phyloP scores from a whole-genome alignment of 2,329 filamentous ascomycete species.

The Didymella glomerata region DNA sequence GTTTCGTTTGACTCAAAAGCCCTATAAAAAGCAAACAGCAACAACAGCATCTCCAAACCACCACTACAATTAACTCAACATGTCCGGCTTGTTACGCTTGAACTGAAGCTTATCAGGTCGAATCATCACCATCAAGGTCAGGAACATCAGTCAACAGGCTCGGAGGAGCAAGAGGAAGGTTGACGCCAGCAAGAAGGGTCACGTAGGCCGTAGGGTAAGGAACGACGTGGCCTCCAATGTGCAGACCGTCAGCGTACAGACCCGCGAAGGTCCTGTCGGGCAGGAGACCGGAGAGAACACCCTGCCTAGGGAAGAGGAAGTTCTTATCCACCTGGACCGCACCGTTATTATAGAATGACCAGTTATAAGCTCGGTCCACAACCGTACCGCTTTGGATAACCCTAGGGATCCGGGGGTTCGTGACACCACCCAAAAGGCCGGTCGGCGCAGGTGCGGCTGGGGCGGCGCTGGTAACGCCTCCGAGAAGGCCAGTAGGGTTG shows the following conservation, averaged over 20 bases:
- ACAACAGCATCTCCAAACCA: not conserved
- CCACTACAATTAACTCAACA: not conserved
- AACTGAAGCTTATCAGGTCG: conserved; percentile 4
- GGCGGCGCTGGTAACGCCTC: conserved; percentile 6
- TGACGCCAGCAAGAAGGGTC: conserved; percentile 11
- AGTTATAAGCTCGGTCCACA: conserved; percentile 23
- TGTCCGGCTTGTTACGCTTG: not conserved
- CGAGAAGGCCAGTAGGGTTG: not conserved
- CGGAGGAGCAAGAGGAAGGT: conserved; percentile 13
- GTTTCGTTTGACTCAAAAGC: conserved; percentile 2
- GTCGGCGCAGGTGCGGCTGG: conserved; percentile 13
- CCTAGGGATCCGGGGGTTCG: conserved; percentile 3
- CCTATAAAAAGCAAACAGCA: conserved; percentile 1
- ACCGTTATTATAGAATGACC: conserved; percentile 27
- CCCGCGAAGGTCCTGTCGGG: conserved; percentile 24
- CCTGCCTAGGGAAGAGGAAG: conserved; percentile 25
- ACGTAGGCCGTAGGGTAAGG: conserved; percentile 23
- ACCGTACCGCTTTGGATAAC: conserved; percentile 25
- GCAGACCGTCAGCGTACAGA: conserved; percentile 28
- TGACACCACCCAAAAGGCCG: conserved; percentile 1
- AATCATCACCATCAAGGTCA: not conserved
- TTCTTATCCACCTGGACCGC: conserved; percentile 27
- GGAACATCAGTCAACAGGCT: conserved; percentile 7
- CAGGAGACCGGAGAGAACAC: conserved; percentile 23
- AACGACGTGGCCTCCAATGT: conserved; percentile 28